A percentile compares a stretch with the other conserved stretches of the same genome.
Conservation (phyloP, 106 monocot species). For the Chionographis japonica region DNA sequence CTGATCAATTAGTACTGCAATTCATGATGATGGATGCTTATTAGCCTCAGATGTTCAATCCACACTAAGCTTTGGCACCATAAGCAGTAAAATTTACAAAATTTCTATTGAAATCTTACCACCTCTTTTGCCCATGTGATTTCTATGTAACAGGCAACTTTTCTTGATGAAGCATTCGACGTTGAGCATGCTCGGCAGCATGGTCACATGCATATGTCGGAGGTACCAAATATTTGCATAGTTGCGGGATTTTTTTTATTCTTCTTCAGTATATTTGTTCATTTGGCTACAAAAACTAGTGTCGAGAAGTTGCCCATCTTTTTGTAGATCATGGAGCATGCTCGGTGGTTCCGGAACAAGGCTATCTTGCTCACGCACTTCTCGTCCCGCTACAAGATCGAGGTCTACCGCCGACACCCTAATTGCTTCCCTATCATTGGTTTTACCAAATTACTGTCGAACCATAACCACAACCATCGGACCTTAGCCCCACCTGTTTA, state of each 20-base stretch:
- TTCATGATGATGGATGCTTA: too few relatives aligned
- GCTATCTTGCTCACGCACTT: conserved; percentile 91
- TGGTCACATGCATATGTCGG: conserved; percentile 89
- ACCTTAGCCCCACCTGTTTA: too few relatives aligned
- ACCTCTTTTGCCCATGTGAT: background rate
- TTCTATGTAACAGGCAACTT: conserved; percentile 64
- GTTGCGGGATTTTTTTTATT: background rate
- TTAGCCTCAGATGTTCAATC: too few relatives aligned
- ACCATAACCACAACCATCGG: too few relatives aligned
- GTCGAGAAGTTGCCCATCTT: background rate
- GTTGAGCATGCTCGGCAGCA: conserved; percentile 61
- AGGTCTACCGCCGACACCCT: conserved; percentile 33
- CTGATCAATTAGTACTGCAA: too few relatives aligned
- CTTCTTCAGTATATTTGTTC: background rate
- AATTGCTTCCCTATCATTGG: background rate
- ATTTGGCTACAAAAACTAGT: too few relatives aligned
- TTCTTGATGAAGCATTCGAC: conserved; percentile 75
- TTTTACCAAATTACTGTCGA: too few relatives aligned
- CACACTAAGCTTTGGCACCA: too few relatives aligned
- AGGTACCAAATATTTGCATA: conserved; percentile 36
- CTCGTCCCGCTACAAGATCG: conserved; percentile 86
- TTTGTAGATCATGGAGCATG: conserved; percentile 77
- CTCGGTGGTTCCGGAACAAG: conserved; percentile 91
- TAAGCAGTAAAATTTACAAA: too few relatives aligned
- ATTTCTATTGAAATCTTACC: too few relatives aligned